A percentile compares a stretch with the other conserved stretches of the same genome.
Evolutionary conservation across 2,329 filamentous ascomycete species (phyloP).

Genomic region (Colletotrichum shisoi): DNA sequence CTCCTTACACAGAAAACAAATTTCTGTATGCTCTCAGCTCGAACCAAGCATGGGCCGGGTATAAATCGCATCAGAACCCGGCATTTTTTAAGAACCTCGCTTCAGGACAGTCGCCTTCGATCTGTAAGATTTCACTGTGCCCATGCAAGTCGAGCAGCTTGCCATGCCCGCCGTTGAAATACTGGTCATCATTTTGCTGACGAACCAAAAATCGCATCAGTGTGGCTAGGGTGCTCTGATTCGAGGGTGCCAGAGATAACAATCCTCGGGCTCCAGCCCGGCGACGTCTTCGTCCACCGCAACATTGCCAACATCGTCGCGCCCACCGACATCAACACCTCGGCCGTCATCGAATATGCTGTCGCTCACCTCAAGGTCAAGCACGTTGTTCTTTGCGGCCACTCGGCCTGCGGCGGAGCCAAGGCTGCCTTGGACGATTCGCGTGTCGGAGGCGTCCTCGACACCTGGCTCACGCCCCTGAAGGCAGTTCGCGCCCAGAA

Average conservation of each 20-base stretch:
- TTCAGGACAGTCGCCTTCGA: constrained; percentile 70
- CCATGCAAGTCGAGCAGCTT: neutral
- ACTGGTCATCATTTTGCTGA: neutral
- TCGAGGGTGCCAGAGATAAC: constrained; percentile 85
- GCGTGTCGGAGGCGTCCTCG: constrained; percentile 62
- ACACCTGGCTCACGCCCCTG: constrained; percentile 64
- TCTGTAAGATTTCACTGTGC: constrained; percentile 54
- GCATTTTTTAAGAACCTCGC: constrained; percentile 74
- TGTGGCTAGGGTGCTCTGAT: constrained; percentile 90
- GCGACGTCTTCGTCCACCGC: constrained; percentile 87
- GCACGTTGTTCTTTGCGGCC: constrained; percentile 75
- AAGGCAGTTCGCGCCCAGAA: constrained; percentile 56
- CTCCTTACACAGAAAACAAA: constrained; percentile 57
- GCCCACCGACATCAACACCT: constrained; percentile 76
- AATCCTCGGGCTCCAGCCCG: constrained; percentile 78
- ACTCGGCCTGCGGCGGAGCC: constrained; percentile 73
- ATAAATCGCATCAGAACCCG: constrained; percentile 71
- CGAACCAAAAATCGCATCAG: constrained; percentile 44
- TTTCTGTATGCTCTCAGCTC: constrained; percentile 70
- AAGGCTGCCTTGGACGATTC: constrained; percentile 62
- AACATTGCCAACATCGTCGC: constrained; percentile 89
- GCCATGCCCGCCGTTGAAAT: neutral
- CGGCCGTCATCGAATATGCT: constrained; percentile 80
- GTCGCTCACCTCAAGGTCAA: constrained; percentile 75
- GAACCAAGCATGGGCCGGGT: constrained; percentile 75